phyloP scores from a whole-genome alignment of 768 basidiomycete species.

The Mycena chlorophos region DNA sequence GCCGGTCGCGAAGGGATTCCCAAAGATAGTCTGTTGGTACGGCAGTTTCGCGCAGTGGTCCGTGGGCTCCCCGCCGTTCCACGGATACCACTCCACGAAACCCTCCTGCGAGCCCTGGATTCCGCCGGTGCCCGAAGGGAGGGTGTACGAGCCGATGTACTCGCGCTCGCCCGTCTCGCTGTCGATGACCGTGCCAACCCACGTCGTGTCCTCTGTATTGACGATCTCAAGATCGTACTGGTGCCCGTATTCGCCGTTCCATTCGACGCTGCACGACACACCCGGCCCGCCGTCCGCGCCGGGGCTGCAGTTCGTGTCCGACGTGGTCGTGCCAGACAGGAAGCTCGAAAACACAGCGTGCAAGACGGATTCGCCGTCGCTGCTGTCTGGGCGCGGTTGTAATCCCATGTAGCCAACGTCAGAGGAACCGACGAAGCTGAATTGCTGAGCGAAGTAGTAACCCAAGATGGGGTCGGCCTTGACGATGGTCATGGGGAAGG shows the following conservation, averaged over 20 bases:
- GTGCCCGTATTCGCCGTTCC: slow-evolving; percentile 7
- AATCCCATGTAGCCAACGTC: slow-evolving; percentile 14
- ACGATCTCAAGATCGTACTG: slow-evolving; percentile 5
- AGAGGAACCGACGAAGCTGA: neutral
- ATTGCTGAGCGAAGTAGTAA: slow-evolving; percentile 16
- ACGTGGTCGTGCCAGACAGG: slow-evolving; percentile 6
- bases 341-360: slow-evolving; percentile 11
- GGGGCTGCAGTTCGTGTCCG: slow-evolving; percentile 1
- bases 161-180: neutral
- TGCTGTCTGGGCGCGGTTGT: slow-evolving; percentile 2
- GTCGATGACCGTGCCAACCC: slow-evolving; percentile 12
- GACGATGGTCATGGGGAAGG: slow-evolving; percentile 13
- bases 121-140: slow-evolving; percentile 2
- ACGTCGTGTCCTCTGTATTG: neutral
- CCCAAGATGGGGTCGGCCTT: slow-evolving; percentile 3
- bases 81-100: slow-evolving; percentile 18
- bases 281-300: slow-evolving; percentile 8
- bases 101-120: slow-evolving; percentile 6
- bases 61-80: slow-evolving; percentile 1
- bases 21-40: slow-evolving; percentile 3
- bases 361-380: slow-evolving; percentile 1
- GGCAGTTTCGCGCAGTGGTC: slow-evolving; percentile 5
- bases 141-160: slow-evolving; percentile 9
- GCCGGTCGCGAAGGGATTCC: neutral
- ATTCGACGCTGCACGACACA: slow-evolving; percentile 12